Evolutionary conservation across 73 alveolate species (phyloP).

Genomic region (Blepharisma stoltei): DNA sequence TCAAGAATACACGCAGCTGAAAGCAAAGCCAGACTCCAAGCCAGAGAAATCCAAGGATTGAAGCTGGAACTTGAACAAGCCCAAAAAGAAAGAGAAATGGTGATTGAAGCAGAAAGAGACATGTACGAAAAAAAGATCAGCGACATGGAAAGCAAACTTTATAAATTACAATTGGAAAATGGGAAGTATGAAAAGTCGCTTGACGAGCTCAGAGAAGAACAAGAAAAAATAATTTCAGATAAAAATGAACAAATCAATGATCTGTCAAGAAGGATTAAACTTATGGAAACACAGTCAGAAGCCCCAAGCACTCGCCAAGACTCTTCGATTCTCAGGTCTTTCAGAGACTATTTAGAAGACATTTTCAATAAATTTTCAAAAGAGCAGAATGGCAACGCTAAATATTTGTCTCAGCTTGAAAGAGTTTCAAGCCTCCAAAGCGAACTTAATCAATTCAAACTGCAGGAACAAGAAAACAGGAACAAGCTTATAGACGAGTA

Average conservation of each 20-base stretch:
- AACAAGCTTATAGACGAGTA: background rate
- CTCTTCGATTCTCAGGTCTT: background rate
- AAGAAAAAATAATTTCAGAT: background rate
- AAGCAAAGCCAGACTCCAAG: background rate
- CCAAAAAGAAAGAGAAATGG: background rate
- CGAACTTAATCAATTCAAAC: background rate
- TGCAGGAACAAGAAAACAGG: background rate
- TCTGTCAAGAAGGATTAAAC: background rate
- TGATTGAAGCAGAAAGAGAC: constrained; percentile 12
- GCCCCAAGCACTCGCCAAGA: background rate
- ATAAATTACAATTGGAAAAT: constrained; percentile 2
- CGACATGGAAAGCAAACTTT: background rate
- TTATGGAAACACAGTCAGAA: constrained; percentile 1
- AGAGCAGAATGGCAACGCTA: background rate
- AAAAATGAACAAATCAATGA: background rate
- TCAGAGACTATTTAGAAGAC: background rate
- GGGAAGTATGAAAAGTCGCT: background rate
- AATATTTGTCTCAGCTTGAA: background rate
- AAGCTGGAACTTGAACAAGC: background rate
- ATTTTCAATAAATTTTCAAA: background rate
- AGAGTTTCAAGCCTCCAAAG: background rate
- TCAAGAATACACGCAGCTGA: background rate
- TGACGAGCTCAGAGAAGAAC: background rate
- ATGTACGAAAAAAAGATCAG: background rate
- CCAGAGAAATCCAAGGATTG: background rate